phyloP scores from a whole-genome alignment of 257 asterid species.

The Thymus quinquecostatus region DNA sequence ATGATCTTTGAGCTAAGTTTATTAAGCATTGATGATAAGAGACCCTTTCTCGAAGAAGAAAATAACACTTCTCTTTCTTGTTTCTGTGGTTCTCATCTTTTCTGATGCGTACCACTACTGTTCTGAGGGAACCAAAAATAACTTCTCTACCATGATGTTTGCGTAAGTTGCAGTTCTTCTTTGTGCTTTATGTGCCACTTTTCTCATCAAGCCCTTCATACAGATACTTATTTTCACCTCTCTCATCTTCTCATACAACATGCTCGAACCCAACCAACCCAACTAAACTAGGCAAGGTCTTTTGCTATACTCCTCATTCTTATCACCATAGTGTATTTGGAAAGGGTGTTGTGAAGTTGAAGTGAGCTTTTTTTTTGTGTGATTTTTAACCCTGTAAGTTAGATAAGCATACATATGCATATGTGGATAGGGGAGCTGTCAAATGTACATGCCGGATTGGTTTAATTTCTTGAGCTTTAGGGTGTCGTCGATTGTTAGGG shows the following conservation, averaged over 20 bases:
- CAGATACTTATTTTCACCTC: background rate
- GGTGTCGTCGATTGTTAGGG: background rate
- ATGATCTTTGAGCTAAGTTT: no score
- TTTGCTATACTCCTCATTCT: conserved; percentile 3
- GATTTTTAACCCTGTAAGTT: background rate
- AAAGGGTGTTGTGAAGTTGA: conserved; percentile 1
- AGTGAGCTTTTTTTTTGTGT: background rate
- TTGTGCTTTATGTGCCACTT: background rate
- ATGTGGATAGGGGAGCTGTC: no score
- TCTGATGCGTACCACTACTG: conserved; percentile 7
- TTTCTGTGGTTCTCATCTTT: background rate
- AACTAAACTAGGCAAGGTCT: background rate
- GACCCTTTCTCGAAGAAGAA: background rate
- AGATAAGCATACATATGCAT: no score
- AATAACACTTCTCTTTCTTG: background rate
- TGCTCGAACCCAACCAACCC: background rate
- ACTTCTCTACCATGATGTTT: background rate
- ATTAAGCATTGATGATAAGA: background rate
- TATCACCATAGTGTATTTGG: background rate
- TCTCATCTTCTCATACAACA: background rate
- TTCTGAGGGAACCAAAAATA: background rate
- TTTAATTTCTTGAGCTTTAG: background rate
- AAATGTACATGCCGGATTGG: no score
- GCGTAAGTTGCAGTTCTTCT: background rate
- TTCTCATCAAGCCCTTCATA: conserved; percentile 7